A percentile compares a stretch with the other conserved stretches of the same genome.
Conservation (phyloP, 2,329 filamentous ascomycete species). For the Trichophyton mentagrophytes region DNA sequence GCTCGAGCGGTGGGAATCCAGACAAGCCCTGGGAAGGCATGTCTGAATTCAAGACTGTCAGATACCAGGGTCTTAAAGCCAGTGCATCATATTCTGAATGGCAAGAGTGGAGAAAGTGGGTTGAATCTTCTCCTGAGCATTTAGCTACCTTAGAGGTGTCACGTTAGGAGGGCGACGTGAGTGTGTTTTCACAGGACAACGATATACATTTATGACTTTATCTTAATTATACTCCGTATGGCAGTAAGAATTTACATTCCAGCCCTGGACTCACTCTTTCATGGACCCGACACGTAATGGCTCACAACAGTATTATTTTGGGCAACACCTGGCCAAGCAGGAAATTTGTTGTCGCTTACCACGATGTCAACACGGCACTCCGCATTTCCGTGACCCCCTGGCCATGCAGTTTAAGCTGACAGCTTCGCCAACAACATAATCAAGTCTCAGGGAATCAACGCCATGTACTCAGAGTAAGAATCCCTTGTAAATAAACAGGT, state of each 20-base stretch:
- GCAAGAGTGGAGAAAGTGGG: constrained; percentile 68
- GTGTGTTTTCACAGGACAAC: not conserved
- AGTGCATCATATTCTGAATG: constrained; percentile 60
- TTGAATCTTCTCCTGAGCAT: constrained; percentile 19
- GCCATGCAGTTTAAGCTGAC: not conserved
- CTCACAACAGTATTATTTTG: not conserved
- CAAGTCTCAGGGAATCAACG: not conserved
- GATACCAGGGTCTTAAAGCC: constrained; percentile 77
- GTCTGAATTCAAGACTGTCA: constrained; percentile 57
- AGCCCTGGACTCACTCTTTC: not conserved
- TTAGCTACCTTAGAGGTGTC: constrained; percentile 5
- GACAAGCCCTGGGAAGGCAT: constrained; percentile 58
- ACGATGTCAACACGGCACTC: not conserved
- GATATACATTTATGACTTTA: not conserved
- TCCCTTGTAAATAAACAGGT: not conserved
- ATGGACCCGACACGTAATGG: not conserved
- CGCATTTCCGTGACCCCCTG: not conserved
- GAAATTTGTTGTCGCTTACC: not conserved
- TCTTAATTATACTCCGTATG: not conserved
- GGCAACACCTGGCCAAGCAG: not conserved
- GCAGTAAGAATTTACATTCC: not conserved
- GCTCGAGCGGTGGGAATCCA: constrained; percentile 11
- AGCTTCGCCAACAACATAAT: not conserved
- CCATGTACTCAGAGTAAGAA: not conserved
- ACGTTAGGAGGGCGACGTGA: not conserved